These are phyloP conservation scores for Colletotrichum horii DNA, from an alignment of 2,329 filamentous ascomycete species.

Conservation along the genomic window DNA sequence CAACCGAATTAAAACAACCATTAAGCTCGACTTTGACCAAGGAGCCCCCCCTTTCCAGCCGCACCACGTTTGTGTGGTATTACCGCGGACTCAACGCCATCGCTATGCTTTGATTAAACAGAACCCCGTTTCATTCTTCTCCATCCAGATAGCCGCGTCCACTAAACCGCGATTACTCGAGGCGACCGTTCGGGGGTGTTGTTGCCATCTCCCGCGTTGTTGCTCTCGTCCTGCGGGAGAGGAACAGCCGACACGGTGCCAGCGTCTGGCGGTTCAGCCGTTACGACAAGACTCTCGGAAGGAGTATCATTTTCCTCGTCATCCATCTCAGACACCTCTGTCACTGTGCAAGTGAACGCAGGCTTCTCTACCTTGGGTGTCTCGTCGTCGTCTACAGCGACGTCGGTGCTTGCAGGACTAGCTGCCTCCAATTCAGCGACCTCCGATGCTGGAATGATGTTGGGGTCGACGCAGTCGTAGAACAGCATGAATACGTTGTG, in stretches of 20 bases:
- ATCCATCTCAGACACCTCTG: background rate
- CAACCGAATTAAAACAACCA: background rate
- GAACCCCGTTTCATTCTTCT: background rate
- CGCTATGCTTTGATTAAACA: constrained; percentile 13
- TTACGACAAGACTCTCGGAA: background rate
- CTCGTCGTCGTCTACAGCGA: constrained; percentile 1
- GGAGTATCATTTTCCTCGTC: background rate
- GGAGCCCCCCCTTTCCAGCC: background rate
- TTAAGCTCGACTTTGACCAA: background rate
- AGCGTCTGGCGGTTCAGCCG: background rate
- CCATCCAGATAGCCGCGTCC: background rate
- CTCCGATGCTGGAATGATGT: constrained; percentile 46
- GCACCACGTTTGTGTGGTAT: constrained; percentile 2
- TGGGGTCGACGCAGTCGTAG: constrained; percentile 76
- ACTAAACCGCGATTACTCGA: constrained; percentile 6
- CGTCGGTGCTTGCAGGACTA: background rate
- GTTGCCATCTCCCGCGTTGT: background rate
- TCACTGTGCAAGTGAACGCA: constrained; percentile 14
- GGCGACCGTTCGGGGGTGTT: background rate
- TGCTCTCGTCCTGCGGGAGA: background rate
- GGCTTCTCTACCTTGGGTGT: constrained; percentile 9
- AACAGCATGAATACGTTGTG: constrained; percentile 96
- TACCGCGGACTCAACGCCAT: constrained; percentile 14
- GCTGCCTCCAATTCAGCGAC: background rate
- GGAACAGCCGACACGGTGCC: background rate